Evolutionary conservation across 2,329 filamentous ascomycete genomes (phyloP).

Genomic region (Scytalidium lignicola): DNA sequence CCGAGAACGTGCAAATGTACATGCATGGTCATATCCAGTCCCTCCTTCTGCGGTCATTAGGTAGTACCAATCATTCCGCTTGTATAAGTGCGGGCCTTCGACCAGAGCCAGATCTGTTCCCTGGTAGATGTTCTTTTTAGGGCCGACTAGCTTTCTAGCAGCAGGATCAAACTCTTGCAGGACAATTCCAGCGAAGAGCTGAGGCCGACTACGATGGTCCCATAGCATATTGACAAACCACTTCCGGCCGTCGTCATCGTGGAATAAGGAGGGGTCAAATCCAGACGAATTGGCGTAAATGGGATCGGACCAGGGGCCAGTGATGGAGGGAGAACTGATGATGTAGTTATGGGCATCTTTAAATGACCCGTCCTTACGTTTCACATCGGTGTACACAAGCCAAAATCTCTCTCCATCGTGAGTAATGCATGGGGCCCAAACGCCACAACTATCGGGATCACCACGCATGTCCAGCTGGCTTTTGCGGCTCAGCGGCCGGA

Average conservation of each 20-base stretch:
- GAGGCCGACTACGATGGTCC: slow-evolving; percentile 46
- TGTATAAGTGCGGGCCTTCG: slow-evolving; percentile 55
- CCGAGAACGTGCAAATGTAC: slow-evolving; percentile 49
- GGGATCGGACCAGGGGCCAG: slow-evolving; percentile 59
- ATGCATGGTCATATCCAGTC: slow-evolving; percentile 56
- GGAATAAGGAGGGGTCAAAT: slow-evolving; percentile 57
- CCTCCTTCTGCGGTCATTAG: slow-evolving; percentile 56
- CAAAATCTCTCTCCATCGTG: slow-evolving; percentile 57
- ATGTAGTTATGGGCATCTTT: slow-evolving; percentile 63
- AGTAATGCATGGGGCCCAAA: slow-evolving; percentile 62
- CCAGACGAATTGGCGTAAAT: slow-evolving; percentile 55
- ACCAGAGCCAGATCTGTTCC: slow-evolving; percentile 39
- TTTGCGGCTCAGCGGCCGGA: slow-evolving; percentile 43
- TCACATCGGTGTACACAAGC: slow-evolving; percentile 62
- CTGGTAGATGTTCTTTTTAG: slow-evolving; percentile 41
- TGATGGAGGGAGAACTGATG: slow-evolving; percentile 45
- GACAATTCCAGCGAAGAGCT: slow-evolving; percentile 49
- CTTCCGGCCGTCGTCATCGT: slow-evolving; percentile 50
- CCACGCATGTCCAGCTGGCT: slow-evolving; percentile 52
- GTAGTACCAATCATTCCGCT: slow-evolving; percentile 54
- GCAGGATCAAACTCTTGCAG: slow-evolving; percentile 52
- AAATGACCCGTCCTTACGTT: slow-evolving; percentile 61
- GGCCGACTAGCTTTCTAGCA: slow-evolving; percentile 35
- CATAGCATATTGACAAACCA: slow-evolving; percentile 54
- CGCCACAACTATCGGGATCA: slow-evolving; percentile 53